Conservation (phyloP, 106 monocot species). For the Platanthera zijinensis region DNA sequence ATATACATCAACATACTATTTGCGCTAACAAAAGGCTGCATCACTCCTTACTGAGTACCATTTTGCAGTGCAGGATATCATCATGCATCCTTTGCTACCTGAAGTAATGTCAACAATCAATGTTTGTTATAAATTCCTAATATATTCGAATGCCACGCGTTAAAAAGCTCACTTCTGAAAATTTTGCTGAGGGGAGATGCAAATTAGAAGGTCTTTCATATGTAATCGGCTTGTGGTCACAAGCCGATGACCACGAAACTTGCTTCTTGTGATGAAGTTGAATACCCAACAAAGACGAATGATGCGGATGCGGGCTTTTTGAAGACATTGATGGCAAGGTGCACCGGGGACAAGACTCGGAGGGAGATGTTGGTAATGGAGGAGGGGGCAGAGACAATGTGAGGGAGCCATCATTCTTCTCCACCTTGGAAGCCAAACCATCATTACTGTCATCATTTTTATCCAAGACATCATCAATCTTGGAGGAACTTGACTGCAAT, state of each 20-base stretch:
- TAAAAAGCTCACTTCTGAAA: slow-evolving; percentile 36
- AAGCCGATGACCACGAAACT: slow-evolving; percentile 4
- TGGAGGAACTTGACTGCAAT: slow-evolving; percentile 2
- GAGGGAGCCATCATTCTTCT: slow-evolving; percentile 11
- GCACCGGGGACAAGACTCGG: slow-evolving; percentile 72
- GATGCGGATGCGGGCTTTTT: slow-evolving; percentile 25
- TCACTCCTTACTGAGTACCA: background rate
- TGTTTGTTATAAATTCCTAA: background rate
- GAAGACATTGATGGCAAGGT: slow-evolving; percentile 59
- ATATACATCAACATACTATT: background rate
- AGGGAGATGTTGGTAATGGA: slow-evolving; percentile 61
- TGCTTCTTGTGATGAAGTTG: slow-evolving; percentile 31
- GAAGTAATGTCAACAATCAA: background rate
- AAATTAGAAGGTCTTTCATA: slow-evolving; percentile 15
- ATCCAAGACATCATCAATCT: slow-evolving; percentile 9
- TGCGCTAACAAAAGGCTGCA: background rate
- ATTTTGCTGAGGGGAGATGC: slow-evolving; percentile 31
- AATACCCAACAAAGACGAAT: slow-evolving; percentile 33
- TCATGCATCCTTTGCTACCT: background rate
- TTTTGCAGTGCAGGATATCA: background rate
- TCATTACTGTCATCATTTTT: slow-evolving; percentile 3
- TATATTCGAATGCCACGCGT: background rate
- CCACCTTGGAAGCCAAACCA: background rate
- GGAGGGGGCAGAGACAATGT: slow-evolving; percentile 31
- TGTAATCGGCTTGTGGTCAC: slow-evolving; percentile 12